Percentiles rank a stretch among this genome's conserved stretches.
Evolutionary conservation across 2,329 filamentous ascomycete species (phyloP).

Genomic region (Exophiala dermatitidis): DNA sequence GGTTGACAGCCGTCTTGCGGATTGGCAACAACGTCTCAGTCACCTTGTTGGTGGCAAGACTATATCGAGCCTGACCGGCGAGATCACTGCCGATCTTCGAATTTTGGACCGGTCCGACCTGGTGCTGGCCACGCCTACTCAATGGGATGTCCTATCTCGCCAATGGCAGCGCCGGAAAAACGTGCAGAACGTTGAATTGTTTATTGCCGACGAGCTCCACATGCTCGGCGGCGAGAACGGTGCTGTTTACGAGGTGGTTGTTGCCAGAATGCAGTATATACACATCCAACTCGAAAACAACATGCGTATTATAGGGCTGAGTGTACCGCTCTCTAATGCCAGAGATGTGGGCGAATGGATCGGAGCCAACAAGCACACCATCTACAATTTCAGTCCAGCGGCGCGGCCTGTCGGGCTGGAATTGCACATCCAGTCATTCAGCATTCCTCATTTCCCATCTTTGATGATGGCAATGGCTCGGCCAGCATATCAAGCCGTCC

Average conservation of each 20-base stretch:
- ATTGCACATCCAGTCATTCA: conserved; percentile 90
- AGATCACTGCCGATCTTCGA: conserved; percentile 84
- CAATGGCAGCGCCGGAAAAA: conserved; percentile 97
- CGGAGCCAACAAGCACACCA: conserved; percentile 93
- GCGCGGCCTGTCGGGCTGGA: conserved; percentile 83
- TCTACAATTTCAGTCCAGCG: conserved; percentile 96
- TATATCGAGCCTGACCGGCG: conserved; percentile 87
- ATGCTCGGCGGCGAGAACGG: conserved; percentile 80
- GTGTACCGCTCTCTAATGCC: conserved; percentile 86
- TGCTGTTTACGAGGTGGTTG: conserved; percentile 88
- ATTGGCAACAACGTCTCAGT: conserved; percentile 75
- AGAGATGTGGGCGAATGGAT: conserved; percentile 96
- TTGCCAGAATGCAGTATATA: conserved; percentile 98
- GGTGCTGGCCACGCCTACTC: conserved; percentile 81
- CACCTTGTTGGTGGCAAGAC: conserved; percentile 73
- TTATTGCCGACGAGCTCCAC: conserved; percentile 93
- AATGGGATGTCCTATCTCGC: conserved; percentile 93
- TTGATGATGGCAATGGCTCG: conserved; percentile 98
- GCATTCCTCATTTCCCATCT: conserved; percentile 92
- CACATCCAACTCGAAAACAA: conserved; percentile 76
- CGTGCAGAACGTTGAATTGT: conserved; percentile 78
- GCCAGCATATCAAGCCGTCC: conserved; percentile 80
- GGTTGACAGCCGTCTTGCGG: conserved; percentile 69
- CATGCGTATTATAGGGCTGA: conserved; percentile 80
- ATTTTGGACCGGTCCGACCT: conserved; percentile 80